Conservation (phyloP, 768 basidiomycete species). For the Cubamyces lactineus region DNA sequence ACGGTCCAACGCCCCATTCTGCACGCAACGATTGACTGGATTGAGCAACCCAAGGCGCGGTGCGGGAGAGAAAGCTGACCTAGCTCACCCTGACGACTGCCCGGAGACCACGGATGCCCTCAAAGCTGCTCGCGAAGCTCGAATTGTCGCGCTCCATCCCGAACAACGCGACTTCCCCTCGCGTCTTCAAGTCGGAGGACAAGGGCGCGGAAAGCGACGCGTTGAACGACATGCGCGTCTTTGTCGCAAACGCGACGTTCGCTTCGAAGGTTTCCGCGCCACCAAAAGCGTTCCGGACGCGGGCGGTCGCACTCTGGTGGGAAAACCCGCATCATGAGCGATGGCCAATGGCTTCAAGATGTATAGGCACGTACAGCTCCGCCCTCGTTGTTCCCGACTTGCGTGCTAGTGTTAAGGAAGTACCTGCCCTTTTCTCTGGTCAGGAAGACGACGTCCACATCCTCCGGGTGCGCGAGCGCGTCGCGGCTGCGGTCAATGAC, state of each 20-base stretch:
- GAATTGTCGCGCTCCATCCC: conserved; percentile 82
- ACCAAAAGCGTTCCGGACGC: conserved; percentile 87
- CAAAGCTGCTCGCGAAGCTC: conserved; percentile 69
- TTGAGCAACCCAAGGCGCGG: conserved; percentile 18
- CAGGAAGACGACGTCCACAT: conserved; percentile 81
- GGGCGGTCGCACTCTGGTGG: conserved; percentile 72
- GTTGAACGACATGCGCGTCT: conserved; percentile 82
- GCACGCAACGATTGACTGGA: conserved; percentile 24
- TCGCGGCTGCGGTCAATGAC: conserved; percentile 61
- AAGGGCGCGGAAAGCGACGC: conserved; percentile 68
- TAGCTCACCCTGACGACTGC: conserved; percentile 78
- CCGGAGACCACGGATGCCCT: conserved; percentile 65
- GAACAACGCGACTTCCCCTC: conserved; percentile 72
- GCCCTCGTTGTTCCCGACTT: conserved; percentile 92
- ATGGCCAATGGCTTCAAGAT: not conserved
- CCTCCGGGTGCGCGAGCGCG: conserved; percentile 54
- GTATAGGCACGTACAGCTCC: conserved; percentile 67
- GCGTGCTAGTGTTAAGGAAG: conserved; percentile 82
- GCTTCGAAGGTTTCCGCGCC: conserved; percentile 89
- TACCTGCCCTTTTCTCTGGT: conserved; percentile 77
- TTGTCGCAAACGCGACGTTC: conserved; percentile 82
- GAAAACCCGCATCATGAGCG: not conserved
- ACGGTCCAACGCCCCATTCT: conserved; percentile 26
- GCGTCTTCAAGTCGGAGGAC: conserved; percentile 54
- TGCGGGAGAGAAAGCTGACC: conserved; percentile 42